phyloP scores from a whole-genome alignment of 306 rosid genomes.

The Abrus precatorius region DNA sequence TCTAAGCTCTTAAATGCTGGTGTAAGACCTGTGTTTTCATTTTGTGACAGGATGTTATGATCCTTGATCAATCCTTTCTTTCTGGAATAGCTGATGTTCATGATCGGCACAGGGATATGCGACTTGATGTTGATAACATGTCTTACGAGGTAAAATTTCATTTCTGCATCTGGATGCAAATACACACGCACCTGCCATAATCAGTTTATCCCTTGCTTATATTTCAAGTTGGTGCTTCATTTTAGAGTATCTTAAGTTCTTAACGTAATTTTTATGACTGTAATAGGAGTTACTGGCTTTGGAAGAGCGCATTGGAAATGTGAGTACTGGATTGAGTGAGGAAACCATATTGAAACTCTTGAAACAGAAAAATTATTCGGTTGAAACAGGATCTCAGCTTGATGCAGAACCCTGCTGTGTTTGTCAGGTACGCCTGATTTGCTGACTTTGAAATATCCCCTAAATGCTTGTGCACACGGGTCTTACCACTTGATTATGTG shows the following conservation, averaged over 20 bases:
- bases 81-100: constrained; percentile 83
- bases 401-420: constrained; percentile 86
- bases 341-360: constrained; percentile 61
- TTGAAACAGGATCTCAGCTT: constrained; percentile 46
- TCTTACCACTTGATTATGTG: constrained; percentile 33
- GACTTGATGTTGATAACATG: constrained; percentile 93
- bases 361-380: constrained; percentile 57
- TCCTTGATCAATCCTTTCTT: constrained; percentile 79
- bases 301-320: constrained; percentile 92
- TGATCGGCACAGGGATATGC: constrained; percentile 88
- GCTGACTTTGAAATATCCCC: not conserved
- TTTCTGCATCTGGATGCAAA: not conserved
- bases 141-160: constrained; percentile 77
- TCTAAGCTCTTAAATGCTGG: not conserved
- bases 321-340: constrained; percentile 81
- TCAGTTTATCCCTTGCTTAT: not conserved
- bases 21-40: constrained; percentile 42
- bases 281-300: constrained; percentile 80
- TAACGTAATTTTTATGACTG: constrained; percentile 1
- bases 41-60: constrained; percentile 80
- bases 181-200: no score
- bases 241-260: not conserved
- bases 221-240: constrained; percentile 16
- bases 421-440: constrained; percentile 69
- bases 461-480: not conserved